phyloP scores from a whole-genome alignment of 2,329 filamentous ascomycete species.

The Aspergillus unguis region DNA sequence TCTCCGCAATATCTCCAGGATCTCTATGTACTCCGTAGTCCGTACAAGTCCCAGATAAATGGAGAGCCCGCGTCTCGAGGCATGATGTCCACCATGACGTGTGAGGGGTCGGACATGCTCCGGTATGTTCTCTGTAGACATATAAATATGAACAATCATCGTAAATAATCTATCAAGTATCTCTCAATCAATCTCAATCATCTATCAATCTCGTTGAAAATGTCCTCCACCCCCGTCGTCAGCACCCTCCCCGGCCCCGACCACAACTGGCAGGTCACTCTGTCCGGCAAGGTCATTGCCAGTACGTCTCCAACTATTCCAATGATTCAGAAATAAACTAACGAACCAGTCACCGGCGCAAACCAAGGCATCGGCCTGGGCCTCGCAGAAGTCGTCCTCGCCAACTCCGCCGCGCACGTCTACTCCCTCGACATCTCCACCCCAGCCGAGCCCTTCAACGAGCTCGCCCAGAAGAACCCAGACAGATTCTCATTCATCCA shows the following conservation, averaged over 20 bases:
- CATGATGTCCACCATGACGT: no score
- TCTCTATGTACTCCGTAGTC: no score
- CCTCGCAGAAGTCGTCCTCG: neutral
- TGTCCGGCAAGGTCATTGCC: conserved; percentile 4
- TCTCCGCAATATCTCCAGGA: no score
- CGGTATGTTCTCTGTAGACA: no score
- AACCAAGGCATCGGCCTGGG: conserved; percentile 5
- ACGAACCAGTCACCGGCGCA: conserved; percentile 1
- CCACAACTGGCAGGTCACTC: conserved; percentile 4
- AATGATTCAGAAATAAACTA: neutral
- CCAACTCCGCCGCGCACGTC: neutral
- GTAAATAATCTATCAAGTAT: no score
- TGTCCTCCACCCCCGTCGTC: neutral
- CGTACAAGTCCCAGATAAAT: no score
- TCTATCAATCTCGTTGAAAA: no score
- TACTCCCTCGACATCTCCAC: conserved; percentile 1
- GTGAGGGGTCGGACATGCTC: no score
- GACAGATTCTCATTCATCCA: neutral
- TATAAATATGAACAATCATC: no score
- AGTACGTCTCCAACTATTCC: neutral
- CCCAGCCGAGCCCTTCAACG: neutral
- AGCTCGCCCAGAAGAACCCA: neutral
- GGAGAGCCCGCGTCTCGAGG: no score
- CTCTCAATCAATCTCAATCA: no score
- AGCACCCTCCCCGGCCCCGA: neutral